Evolutionary conservation across 257 asterid species (phyloP).

Genomic region (Galeopsis tetrahit): DNA sequence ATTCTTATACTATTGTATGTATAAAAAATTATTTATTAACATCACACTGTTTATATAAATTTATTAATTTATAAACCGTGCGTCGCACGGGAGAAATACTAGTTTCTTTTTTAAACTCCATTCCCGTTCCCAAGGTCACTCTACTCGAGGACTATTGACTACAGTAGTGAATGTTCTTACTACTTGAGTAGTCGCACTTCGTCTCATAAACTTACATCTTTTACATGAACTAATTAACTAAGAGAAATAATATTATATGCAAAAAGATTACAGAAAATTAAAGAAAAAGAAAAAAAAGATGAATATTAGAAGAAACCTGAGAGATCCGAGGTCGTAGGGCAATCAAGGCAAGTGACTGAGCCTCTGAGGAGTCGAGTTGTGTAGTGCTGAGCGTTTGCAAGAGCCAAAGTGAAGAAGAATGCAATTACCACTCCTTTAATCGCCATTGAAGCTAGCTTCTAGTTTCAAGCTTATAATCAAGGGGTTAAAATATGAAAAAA

Average conservation of each 20-base stretch:
- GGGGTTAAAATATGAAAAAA: not conserved
- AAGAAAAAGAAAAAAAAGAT: not conserved
- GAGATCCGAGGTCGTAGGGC: conserved; percentile 49
- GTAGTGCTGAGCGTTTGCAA: conserved; percentile 39
- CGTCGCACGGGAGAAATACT: no score
- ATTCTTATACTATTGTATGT: no score
- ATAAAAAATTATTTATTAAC: no score
- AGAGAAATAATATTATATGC: no score
- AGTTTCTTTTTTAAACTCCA: no score
- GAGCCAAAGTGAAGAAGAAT: conserved; percentile 50
- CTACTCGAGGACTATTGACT: no score
- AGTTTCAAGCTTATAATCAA: not conserved
- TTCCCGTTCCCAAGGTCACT: no score
- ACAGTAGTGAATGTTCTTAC: no score
- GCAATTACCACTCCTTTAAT: conserved; percentile 27
- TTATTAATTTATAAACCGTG: no score
- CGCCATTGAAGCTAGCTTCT: conserved; percentile 47
- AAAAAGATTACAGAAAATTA: not conserved
- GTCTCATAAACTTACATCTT: not conserved
- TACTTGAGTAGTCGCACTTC: no score
- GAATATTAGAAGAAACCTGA: conserved; percentile 50
- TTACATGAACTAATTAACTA: not conserved
- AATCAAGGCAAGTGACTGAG: conserved; percentile 73
- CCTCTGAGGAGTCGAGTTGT: conserved; percentile 51
- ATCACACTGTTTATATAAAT: no score